Percentiles rank a stretch among this genome's conserved stretches.
phyloP scores from a whole-genome alignment of 306 rosid genomes.

The Fragaria vesca region DNA sequence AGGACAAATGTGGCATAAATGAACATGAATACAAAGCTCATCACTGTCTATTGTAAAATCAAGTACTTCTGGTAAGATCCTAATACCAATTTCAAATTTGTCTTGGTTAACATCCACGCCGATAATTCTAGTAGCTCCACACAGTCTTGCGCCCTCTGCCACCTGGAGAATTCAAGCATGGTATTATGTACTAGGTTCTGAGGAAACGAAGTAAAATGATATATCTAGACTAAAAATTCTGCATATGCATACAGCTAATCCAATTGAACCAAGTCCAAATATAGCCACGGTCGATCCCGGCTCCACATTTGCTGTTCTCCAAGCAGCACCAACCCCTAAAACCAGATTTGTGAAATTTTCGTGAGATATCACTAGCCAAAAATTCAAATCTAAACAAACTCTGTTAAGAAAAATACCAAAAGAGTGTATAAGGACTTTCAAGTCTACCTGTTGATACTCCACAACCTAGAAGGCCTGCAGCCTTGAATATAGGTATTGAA shows the following conservation, averaged over 20 bases:
- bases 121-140: slow-evolving; percentile 75
- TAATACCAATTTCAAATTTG: slow-evolving; percentile 67
- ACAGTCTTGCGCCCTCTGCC: slow-evolving; percentile 87
- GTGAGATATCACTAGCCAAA: neutral
- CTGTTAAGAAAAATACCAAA: neutral
- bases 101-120: slow-evolving; percentile 75
- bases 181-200: neutral
- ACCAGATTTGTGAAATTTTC: neutral
- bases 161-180: slow-evolving; percentile 46
- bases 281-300: slow-evolving; percentile 74
- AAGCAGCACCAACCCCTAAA: slow-evolving; percentile 92
- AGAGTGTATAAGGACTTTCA: too few species aligned
- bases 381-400: neutral
- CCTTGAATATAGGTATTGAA: slow-evolving; percentile 51
- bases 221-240: neutral
- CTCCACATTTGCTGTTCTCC: slow-evolving; percentile 79
- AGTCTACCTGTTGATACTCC: slow-evolving; percentile 76
- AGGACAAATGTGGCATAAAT: neutral
- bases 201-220: slow-evolving; percentile 1
- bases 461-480: slow-evolving; percentile 75
- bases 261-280: slow-evolving; percentile 83
- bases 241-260: slow-evolving; percentile 66
- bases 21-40: neutral
- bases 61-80: slow-evolving; percentile 1
- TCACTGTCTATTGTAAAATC: neutral